Evolutionary conservation across 345 rosid genomes (phyloP), one percentile per base, ranked within the genome.

Genomic region (Lagerstroemia speciosa): DNA sequence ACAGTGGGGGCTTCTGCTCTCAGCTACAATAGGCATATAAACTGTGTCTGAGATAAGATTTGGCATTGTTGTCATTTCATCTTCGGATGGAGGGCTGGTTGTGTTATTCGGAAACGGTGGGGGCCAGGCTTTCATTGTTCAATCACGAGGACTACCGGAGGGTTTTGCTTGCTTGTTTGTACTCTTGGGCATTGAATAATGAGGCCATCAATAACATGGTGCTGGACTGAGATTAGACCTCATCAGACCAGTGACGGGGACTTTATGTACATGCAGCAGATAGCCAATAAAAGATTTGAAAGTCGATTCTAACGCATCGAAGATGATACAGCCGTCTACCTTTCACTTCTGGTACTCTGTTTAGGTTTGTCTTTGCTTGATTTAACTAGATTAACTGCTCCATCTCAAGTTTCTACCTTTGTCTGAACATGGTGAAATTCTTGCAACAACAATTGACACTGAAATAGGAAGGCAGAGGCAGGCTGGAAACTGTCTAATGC

Each of bases 201-300:
- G 63, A 58, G 62, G 20, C 63, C 12, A 58, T 58, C 32, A 58
- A 58, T 58, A 58, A 58, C 2, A 57, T 58, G 63, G 63, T 58
- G 32, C 29, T 52, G 20, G 20, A 11, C n/a, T 52, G 57, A 1
- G 16, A 20, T 52, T 52, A 52, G 57, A 52, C 22, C 57, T 17
- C 22, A 52, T 3, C 57, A 52, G 29, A 41, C 46, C 41, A 41
- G 11, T 8, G 16, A 41, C 9, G 46, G 12, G 9, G 46, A 41
- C 46, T 41, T 9, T 41, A 2, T 41, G 46, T 41, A 41, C 46
- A 41, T 41, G 14, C 46, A 41, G 14, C 46, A 41, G 8, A 41
- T 41, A 41, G 46, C 16, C 1, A 41, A 36, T 36, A 36, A 36
- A 36, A 36, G 38, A 36, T 36, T 36, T 36, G 5, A 2, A 36